A percentile compares a stretch with the other conserved stretches of the same genome.
phyloP scores from a whole-genome alignment of 2,329 filamentous ascomycete species.

The Ophiosphaerella narmari region DNA sequence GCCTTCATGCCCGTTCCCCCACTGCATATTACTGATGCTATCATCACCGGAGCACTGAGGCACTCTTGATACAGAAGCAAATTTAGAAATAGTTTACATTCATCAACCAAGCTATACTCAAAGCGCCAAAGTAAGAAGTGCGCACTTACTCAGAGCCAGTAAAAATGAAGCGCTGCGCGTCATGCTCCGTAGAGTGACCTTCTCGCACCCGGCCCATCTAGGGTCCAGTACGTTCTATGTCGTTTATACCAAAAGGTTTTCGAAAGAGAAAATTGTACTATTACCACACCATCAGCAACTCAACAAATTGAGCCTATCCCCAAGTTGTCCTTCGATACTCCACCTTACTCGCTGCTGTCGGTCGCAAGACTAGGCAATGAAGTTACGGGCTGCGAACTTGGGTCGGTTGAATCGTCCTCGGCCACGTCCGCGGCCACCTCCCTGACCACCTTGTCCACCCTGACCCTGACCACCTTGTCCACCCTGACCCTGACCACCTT shows the following conservation, averaged over 20 bases:
- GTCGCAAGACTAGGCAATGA: constrained; percentile 29
- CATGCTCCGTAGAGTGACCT: constrained; percentile 39
- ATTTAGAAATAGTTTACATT: constrained; percentile 38
- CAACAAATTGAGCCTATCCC: constrained; percentile 5
- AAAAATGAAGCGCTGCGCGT: constrained; percentile 40
- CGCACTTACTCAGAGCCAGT: constrained; percentile 36
- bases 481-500: constrained; percentile 1
- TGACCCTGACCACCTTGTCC: constrained; percentile 5
- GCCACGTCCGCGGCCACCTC: constrained; percentile 19
- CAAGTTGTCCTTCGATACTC: constrained; percentile 3
- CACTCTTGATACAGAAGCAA: neutral
- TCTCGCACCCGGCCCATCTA: constrained; percentile 19
- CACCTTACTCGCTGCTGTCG: neutral
- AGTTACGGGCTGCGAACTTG: constrained; percentile 41
- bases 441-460: constrained; percentile 8
- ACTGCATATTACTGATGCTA: neutral
- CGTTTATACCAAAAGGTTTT: constrained; percentile 19
- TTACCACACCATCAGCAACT: constrained; percentile 30
- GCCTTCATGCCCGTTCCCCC: constrained; percentile 7
- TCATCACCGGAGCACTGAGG: neutral
- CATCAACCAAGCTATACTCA: constrained; percentile 18
- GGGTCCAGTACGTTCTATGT: constrained; percentile 34
- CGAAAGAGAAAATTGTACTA: constrained; percentile 27
- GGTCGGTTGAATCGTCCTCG: constrained; percentile 29
- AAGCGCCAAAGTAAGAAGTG: constrained; percentile 22